A percentile compares a stretch with the other conserved stretches of the same genome.
These are phyloP conservation scores for Lithohypha guttulata DNA, from an alignment of 2,329 filamentous ascomycete species.

Conservation along the genomic window DNA sequence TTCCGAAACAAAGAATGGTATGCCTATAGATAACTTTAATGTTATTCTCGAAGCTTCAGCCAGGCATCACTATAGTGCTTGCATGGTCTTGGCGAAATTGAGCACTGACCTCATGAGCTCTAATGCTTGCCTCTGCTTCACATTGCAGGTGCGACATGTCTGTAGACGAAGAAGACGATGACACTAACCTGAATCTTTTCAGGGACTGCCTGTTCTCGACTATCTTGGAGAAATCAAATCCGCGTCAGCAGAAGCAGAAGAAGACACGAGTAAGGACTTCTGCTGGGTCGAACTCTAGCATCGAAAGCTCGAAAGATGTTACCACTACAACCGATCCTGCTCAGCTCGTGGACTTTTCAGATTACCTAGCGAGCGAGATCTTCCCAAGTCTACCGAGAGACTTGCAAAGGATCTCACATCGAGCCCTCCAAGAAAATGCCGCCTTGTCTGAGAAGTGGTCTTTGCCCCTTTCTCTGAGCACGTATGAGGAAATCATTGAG, in stretches of 20 bases:
- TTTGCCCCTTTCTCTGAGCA: conserved; percentile 43
- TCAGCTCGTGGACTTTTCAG: conserved; percentile 68
- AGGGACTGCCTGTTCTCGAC: conserved; percentile 62
- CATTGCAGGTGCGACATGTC: no score
- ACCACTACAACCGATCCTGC: conserved; percentile 40
- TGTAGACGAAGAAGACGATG: conserved; percentile 25
- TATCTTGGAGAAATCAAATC: conserved; percentile 50
- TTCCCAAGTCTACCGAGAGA: conserved; percentile 54
- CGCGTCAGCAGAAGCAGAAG: conserved; percentile 35
- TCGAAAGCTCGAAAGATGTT: neutral
- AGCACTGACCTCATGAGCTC: no score
- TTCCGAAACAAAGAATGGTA: no score
- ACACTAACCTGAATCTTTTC: conserved; percentile 55
- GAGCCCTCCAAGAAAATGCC: conserved; percentile 40
- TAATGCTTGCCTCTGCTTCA: no score
- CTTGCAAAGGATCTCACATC: conserved; percentile 53
- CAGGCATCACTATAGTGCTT: no score
- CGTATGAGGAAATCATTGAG: conserved; percentile 42
- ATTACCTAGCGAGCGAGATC: conserved; percentile 62
- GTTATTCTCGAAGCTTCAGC: neutral
- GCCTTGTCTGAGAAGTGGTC: conserved; percentile 46
- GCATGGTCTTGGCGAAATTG: no score
- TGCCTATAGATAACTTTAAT: neutral
- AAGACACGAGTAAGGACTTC: neutral
- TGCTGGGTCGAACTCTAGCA: neutral